Conservation (phyloP, 345 rosid species). For the Sisymbrium irio region DNA sequence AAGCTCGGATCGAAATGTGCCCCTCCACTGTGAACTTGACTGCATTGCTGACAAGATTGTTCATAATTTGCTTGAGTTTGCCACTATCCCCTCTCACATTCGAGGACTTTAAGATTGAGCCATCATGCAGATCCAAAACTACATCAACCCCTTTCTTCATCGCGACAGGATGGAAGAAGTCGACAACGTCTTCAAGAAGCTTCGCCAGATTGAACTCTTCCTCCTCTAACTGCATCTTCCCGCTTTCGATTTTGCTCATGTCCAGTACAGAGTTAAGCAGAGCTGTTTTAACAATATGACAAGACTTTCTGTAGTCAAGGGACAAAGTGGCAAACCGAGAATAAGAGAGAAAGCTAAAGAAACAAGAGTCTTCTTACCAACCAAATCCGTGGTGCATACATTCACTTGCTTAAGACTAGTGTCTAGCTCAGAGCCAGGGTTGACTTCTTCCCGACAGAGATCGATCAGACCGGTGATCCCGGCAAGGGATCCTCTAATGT, state of each 20-base stretch:
- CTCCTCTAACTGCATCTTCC: slow-evolving; percentile 71
- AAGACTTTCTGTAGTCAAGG: background rate
- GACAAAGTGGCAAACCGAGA: background rate
- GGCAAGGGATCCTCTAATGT: slow-evolving; percentile 65
- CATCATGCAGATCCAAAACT: slow-evolving; percentile 60
- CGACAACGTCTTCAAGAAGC: slow-evolving; percentile 63
- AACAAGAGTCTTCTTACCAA: slow-evolving; percentile 42
- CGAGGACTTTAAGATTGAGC: slow-evolving; percentile 46
- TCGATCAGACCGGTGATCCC: slow-evolving; percentile 60
- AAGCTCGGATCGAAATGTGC: slow-evolving; percentile 57
- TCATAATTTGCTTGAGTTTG: slow-evolving; percentile 58
- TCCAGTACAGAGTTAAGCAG: slow-evolving; percentile 71
- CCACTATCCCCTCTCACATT: slow-evolving; percentile 61
- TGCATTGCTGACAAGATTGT: slow-evolving; percentile 72
- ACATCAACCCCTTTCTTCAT: slow-evolving; percentile 67
- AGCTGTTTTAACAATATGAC: slow-evolving; percentile 36
- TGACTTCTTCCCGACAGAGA: slow-evolving; percentile 40
- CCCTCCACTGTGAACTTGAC: slow-evolving; percentile 77
- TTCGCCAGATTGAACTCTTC: slow-evolving; percentile 59
- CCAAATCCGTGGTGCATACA: slow-evolving; percentile 49
- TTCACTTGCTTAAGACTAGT: slow-evolving; percentile 49
- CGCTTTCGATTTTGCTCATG: slow-evolving; percentile 78
- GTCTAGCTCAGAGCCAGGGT: slow-evolving; percentile 44
- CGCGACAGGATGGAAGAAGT: slow-evolving; percentile 56
- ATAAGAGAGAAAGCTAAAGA: background rate